Percentiles rank a stretch among this genome's conserved stretches.
phyloP scores from a whole-genome alignment of 2,329 filamentous ascomycete species.

The Aspergillus puulaauensis region DNA sequence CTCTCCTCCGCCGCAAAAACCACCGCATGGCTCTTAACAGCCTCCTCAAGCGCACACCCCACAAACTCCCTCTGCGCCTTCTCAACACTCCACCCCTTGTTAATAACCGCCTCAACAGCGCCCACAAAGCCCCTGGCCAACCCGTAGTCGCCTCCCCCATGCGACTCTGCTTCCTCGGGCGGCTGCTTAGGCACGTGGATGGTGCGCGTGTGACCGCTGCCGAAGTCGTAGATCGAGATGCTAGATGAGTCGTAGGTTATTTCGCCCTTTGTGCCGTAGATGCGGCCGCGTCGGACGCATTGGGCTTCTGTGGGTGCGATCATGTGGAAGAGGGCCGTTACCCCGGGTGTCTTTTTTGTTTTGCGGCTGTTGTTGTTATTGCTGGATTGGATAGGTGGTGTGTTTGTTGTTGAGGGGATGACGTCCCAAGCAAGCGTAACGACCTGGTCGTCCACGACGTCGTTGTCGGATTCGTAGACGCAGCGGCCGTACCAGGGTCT shows the following conservation, averaged over 20 bases:
- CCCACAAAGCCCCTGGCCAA: slow-evolving; percentile 78
- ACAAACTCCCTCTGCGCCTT: slow-evolving; percentile 74
- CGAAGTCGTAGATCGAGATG: slow-evolving; percentile 75
- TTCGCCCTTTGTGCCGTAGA: slow-evolving; percentile 86
- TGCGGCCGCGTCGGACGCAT: slow-evolving; percentile 78
- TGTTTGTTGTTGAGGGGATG: not conserved
- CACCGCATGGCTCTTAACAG: slow-evolving; percentile 83
- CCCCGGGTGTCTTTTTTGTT: slow-evolving; percentile 52
- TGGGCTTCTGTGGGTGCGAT: slow-evolving; percentile 83
- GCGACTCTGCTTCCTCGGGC: slow-evolving; percentile 54
- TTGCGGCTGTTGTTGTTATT: not conserved
- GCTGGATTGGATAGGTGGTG: not conserved
- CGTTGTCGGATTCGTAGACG: slow-evolving; percentile 89
- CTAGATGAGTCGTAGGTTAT: slow-evolving; percentile 77
- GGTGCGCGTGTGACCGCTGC: slow-evolving; percentile 52
- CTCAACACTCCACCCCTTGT: slow-evolving; percentile 62
- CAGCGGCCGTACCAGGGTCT: slow-evolving; percentile 84
- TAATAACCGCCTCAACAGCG: slow-evolving; percentile 78
- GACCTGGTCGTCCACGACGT: slow-evolving; percentile 88
- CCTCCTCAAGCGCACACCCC: slow-evolving; percentile 82
- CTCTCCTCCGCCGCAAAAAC: slow-evolving; percentile 95
- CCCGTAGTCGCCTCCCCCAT: slow-evolving; percentile 78
- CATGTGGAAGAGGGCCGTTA: slow-evolving; percentile 92
- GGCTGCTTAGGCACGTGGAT: slow-evolving; percentile 62
- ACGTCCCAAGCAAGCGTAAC: slow-evolving; percentile 78